phyloP scores from a whole-genome alignment of 768 basidiomycete genomes.

The Amanita muscaria region DNA sequence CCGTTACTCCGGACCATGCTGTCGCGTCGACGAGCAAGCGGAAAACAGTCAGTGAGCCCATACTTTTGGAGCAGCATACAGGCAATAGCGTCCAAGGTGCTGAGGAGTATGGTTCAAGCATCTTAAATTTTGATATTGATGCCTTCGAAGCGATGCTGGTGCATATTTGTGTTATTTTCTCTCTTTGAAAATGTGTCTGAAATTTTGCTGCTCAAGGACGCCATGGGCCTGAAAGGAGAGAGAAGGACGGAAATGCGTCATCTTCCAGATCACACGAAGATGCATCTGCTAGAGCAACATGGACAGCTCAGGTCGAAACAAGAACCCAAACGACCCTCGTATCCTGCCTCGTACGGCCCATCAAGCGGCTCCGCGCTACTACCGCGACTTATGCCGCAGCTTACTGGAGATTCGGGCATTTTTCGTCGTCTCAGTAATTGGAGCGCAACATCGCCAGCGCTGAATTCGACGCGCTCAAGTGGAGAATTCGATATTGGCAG shows the following conservation, averaged over 20 bases:
- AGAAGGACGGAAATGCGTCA: conserved; percentile 54
- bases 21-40: conserved; percentile 29
- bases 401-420: conserved; percentile 62
- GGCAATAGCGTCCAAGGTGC: conserved; percentile 13
- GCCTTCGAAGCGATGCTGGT: conserved; percentile 71
- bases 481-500: conserved; percentile 26
- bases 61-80: conserved; percentile 40
- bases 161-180: conserved; percentile 22
- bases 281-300: conserved; percentile 54
- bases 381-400: conserved; percentile 61
- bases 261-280: conserved; percentile 55
- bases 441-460: conserved; percentile 27
- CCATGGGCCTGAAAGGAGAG: conserved; percentile 65
- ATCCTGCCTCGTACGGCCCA: conserved; percentile 50
- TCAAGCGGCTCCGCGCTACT: conserved; percentile 48
- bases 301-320: conserved; percentile 25
- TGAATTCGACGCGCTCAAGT: conserved; percentile 24
- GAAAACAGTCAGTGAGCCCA: conserved; percentile 69
- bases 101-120: conserved; percentile 21
- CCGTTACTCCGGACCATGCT: conserved; percentile 24
- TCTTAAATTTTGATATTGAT: conserved; percentile 28
- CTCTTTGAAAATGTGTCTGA: conserved; percentile 3
- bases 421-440: conserved; percentile 59
- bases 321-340: conserved; percentile 21
- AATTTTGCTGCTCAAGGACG: conserved; percentile 40